Base-by-base conservation (phyloP, 75 land plant genomes). In the Azolla pinnata region DNA sequence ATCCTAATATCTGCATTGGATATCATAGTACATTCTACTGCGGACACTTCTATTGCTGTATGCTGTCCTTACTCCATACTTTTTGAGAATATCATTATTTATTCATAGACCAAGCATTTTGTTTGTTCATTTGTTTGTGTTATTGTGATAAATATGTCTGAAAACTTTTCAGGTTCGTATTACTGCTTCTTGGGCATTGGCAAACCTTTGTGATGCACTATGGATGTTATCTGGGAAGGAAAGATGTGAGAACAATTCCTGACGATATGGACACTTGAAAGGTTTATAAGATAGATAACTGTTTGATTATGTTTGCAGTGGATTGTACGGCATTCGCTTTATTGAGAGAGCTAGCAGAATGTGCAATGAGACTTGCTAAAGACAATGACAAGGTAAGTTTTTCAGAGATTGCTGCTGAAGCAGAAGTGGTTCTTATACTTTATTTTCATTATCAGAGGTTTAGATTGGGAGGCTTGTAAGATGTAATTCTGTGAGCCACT, bases 151-250 rank as follows among this genome's bases (percentile, higher is more conserved):
- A 4, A 49, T 47, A 12, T 10, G 2, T 31, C 19, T 59, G 18
- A 47, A 3, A 61, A 18, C 10, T 18, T 19, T 73, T 28, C 72
- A 91, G 97, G 97, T 92, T 3, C 73, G 96, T 25, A 83, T 88
- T 33, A 75, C 97, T 44, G 81, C 97, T 24, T 78, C 89, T 1
- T 92, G 97, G 97, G 95, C 97, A 25, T 60, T 92, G 52, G 97
- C 97, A 72, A 92, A 92, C 59, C 74, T 92, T 32, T 88, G 97
- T 71, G 95, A 92, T 79, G 81, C 89, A 27, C 53, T 88, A 28
- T 71, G 96, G n/a, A 75, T 44, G 54, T 60, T 30, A 62, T 34
- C 29, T 4, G 62, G 65, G 54, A 35, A n/a, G n/a, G n/a, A n/a
- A n/a, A n/a, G n/a, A n/a, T n/a, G n/a, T n/a, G n/a, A n/a, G n/a